Conservation (phyloP, 1,139 yeast genomes). For the Candida mesenterica region DNA sequence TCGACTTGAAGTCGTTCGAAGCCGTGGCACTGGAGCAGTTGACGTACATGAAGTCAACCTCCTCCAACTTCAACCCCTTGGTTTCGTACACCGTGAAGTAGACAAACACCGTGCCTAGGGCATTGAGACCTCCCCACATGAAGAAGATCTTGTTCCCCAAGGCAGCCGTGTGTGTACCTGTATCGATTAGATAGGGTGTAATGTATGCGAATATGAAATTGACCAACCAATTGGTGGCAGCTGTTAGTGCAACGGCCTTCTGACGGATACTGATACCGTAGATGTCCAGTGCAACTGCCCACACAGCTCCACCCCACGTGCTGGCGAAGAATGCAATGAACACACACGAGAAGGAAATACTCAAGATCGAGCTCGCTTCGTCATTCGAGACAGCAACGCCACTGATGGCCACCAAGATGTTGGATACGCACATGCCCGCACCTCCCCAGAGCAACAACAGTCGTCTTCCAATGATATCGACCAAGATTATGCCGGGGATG, state of each 20-base stretch:
- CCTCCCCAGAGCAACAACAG: slow-evolving; percentile 62
- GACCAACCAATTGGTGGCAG: slow-evolving; percentile 77
- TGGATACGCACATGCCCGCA: slow-evolving; percentile 58
- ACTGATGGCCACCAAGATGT: slow-evolving; percentile 63
- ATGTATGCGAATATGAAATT: slow-evolving; percentile 71
- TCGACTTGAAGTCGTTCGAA: slow-evolving; percentile 40
- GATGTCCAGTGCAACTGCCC: slow-evolving; percentile 77
- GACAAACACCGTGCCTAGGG: slow-evolving; percentile 45
- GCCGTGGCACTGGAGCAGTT: slow-evolving; percentile 46
- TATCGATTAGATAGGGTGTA: slow-evolving; percentile 69
- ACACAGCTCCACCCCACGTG: slow-evolving; percentile 78
- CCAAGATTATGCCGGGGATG: slow-evolving; percentile 66
- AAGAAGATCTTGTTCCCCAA: slow-evolving; percentile 69
- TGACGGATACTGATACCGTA: slow-evolving; percentile 73
- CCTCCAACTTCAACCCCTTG: slow-evolving; percentile 47
- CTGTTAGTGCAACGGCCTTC: slow-evolving; percentile 68
- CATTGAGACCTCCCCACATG: slow-evolving; percentile 70
- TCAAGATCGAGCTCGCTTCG: slow-evolving; percentile 29
- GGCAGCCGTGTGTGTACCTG: slow-evolving; percentile 60
- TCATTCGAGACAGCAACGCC: slow-evolving; percentile 54
- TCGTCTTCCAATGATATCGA: slow-evolving; percentile 69
- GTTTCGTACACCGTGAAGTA: slow-evolving; percentile 45
- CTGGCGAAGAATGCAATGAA: slow-evolving; percentile 74
- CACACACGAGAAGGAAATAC: slow-evolving; percentile 60
- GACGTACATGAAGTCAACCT: slow-evolving; percentile 39